These are phyloP conservation scores for Solanum neorickii DNA, from an alignment of 257 asterid species.

Conservation along the genomic window DNA sequence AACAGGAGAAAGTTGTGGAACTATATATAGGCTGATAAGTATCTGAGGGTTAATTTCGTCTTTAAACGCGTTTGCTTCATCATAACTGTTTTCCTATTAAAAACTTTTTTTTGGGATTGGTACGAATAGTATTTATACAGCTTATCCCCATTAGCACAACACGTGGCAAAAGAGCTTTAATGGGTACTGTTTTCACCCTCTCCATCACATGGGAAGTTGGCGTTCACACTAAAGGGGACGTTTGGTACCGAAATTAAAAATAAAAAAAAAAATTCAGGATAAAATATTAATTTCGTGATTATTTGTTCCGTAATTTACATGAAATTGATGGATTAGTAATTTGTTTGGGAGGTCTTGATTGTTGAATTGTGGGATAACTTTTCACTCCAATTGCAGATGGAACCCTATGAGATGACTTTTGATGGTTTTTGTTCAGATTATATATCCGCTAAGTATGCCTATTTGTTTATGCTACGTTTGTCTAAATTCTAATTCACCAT, in stretches of 20 bases:
- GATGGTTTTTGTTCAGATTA: constrained; percentile 76
- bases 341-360: not conserved
- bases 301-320: not conserved
- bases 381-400: constrained; percentile 29
- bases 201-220: not conserved
- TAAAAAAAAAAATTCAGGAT: not conserved
- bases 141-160: not conserved
- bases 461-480: not conserved
- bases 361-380: not conserved
- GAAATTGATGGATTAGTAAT: not conserved
- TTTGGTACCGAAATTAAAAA: not conserved
- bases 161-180: not conserved
- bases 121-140: not conserved
- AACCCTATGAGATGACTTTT: constrained; percentile 78
- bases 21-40: not conserved
- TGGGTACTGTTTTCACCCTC: not conserved
- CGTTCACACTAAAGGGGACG: not conserved
- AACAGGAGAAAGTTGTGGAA: not conserved
- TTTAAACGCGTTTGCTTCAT: not conserved
- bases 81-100: not conserved
- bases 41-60: not conserved
- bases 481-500: not conserved
- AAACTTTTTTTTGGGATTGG: not conserved
- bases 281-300: not conserved
- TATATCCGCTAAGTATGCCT: constrained; percentile 48